Conservation (phyloP, 2,329 filamentous ascomycete genomes). For the Hypocrella siamensis region DNA sequence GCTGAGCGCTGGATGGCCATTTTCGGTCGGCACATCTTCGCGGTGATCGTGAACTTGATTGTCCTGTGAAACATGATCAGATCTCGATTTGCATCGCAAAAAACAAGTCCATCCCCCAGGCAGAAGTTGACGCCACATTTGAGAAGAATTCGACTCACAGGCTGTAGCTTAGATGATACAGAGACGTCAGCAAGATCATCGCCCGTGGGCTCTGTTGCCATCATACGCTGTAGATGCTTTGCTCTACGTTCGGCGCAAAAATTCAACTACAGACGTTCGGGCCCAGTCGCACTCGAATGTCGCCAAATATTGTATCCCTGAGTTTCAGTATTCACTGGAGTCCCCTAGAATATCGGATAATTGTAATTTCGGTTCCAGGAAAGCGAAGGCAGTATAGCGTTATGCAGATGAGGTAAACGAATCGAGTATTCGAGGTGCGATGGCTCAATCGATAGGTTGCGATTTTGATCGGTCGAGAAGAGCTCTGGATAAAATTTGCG, state of each 20-base stretch:
- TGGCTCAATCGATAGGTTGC: no score
- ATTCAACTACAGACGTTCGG: slow-evolving; percentile 6
- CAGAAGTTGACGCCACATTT: background rate
- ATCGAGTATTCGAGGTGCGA: no score
- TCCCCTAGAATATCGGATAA: no score
- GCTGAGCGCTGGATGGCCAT: slow-evolving; percentile 25
- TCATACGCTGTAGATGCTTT: slow-evolving; percentile 32
- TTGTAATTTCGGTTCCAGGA: no score
- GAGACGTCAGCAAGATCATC: slow-evolving; percentile 38
- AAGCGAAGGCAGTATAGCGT: no score
- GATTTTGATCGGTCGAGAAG: no score
- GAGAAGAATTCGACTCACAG: slow-evolving; percentile 16
- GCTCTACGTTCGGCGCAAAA: slow-evolving; percentile 14
- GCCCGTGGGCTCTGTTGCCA: slow-evolving; percentile 46
- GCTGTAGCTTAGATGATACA: slow-evolving; percentile 28
- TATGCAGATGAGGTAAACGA: no score
- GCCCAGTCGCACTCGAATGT: no score
- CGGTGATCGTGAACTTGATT: slow-evolving; percentile 29
- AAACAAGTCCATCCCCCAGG: no score
- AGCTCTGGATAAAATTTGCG: background rate
- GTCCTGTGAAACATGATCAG: slow-evolving; percentile 1
- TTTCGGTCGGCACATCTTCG: slow-evolving; percentile 27
- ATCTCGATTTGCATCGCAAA: no score
- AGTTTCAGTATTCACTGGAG: no score
- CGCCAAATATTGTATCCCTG: no score